phyloP scores from a whole-genome alignment of 179 eudicot species.

The Beta lomatogona region DNA sequence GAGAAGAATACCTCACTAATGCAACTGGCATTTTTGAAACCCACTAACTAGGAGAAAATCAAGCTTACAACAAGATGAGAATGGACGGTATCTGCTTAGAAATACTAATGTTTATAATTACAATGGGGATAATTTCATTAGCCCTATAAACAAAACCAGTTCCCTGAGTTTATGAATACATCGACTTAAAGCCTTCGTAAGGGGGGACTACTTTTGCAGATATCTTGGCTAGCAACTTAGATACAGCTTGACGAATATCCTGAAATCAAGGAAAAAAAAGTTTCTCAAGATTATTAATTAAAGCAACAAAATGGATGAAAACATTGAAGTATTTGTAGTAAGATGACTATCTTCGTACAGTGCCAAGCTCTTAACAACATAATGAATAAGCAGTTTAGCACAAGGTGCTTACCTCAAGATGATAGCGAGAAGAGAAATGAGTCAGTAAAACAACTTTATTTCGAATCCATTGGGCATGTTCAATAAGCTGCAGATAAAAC shows the following conservation, averaged over 20 bases:
- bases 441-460: constrained; percentile 75
- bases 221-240: constrained; percentile 81
- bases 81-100: neutral
- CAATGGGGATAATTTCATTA: neutral
- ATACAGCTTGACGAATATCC: constrained; percentile 87
- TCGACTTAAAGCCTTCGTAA: constrained; percentile 87
- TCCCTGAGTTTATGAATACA: constrained; percentile 30
- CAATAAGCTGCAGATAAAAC: constrained; percentile 60
- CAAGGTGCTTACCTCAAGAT: constrained; percentile 61
- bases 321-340: too few relatives aligned
- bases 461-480: constrained; percentile 87
- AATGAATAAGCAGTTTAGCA: neutral
- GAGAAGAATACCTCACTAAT: neutral
- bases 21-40: neutral
- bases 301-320: neutral
- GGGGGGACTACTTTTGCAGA: constrained; percentile 78
- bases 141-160: neutral
- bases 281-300: neutral
- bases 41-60: neutral
- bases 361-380: neutral
- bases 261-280: constrained; percentile 25
- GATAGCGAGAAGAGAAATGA: constrained; percentile 92
- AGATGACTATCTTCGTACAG: too few relatives aligned
- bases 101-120: constrained; percentile 8
- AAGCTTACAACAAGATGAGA: neutral